A percentile compares a stretch with the other conserved stretches of the same genome.
Conservation (phyloP, 331 rosid genomes). For the Malus hybrid region DNA sequence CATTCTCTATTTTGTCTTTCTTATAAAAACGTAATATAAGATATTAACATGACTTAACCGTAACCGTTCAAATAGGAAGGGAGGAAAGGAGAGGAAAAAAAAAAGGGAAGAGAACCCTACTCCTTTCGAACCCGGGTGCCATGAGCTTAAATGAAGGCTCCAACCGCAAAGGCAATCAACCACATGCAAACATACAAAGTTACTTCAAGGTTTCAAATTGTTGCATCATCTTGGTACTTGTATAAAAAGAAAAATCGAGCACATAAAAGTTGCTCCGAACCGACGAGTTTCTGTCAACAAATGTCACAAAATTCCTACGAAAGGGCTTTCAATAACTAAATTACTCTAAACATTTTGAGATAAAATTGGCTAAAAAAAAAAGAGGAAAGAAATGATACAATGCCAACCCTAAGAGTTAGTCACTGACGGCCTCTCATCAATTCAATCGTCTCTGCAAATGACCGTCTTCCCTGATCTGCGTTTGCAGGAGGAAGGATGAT, state of each 20-base stretch:
- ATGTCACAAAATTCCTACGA: constrained; percentile 30
- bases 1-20: too few relatives aligned
- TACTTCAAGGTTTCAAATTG: too few relatives aligned
- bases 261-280: background rate
- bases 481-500: constrained; percentile 43
- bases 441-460: constrained; percentile 55
- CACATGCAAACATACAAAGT: too few relatives aligned
- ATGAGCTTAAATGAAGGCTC: too few relatives aligned
- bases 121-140: too few relatives aligned
- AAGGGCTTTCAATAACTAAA: constrained; percentile 35
- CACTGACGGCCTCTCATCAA: background rate
- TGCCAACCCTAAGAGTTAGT: constrained; percentile 44
- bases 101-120: too few relatives aligned
- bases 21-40: too few relatives aligned
- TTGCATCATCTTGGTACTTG: too few relatives aligned
- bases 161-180: too few relatives aligned
- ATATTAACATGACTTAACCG: too few relatives aligned
- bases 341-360: constrained; percentile 21
- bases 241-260: background rate
- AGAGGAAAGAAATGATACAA: constrained; percentile 4
- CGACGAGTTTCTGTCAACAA: background rate
- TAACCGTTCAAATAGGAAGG: too few relatives aligned
- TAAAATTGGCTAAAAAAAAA: background rate
- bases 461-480: constrained; percentile 51
- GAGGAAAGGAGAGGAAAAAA: too few relatives aligned